Base-by-base conservation (phyloP, 2,329 filamentous ascomycete species). In the Aspergillus flavus region DNA sequence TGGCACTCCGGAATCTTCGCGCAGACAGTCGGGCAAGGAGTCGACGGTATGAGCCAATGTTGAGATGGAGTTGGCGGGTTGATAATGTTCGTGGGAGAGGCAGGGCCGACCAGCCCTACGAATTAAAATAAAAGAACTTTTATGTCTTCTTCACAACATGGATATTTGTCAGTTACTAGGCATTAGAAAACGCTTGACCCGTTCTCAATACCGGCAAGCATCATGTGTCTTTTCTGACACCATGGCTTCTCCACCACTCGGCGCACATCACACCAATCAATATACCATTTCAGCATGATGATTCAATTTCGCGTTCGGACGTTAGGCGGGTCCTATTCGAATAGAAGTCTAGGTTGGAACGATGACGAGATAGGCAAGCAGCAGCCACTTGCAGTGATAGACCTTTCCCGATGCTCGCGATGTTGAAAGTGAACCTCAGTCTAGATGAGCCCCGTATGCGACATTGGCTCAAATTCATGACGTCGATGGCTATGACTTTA, bases 11-110 rank as follows among this genome's bases (percentile, higher is more conserved):
- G 70, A 73, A 72, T 73, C 70, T 74, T 74, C 73, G 73, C 72
- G 69, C 73, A 74, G 72, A 75, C 71, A 70, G 73, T 71, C 73
- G 72, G 73, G 72, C 73, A 70, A 75, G 75, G 75, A 74, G 74
- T 76, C 72, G 69, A 74, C 70, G 73, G 72, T 73, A 73, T 72
- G 72, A 76, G 72, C 73, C 73, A 73, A 74, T 72, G 73, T 74
- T 73, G 73, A 76, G 70, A 74, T 74, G 74, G 74, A 76, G 74
- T 76, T 77, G 71, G 72, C 70, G 71, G 75, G 74, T 76, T 76
- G 74, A 75, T 76, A 73, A 76, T 75, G 73, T 76, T 77, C 72
- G 72, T 75, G 73, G 75, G 73, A 75, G 73, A 76, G 71, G 73
- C 74, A 74, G 75, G 75, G 74, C 72, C 73, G 68, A 62, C 68